Conservation (phyloP, 1,284 basidiomycete species). For the Sporisorium graminicola region DNA sequence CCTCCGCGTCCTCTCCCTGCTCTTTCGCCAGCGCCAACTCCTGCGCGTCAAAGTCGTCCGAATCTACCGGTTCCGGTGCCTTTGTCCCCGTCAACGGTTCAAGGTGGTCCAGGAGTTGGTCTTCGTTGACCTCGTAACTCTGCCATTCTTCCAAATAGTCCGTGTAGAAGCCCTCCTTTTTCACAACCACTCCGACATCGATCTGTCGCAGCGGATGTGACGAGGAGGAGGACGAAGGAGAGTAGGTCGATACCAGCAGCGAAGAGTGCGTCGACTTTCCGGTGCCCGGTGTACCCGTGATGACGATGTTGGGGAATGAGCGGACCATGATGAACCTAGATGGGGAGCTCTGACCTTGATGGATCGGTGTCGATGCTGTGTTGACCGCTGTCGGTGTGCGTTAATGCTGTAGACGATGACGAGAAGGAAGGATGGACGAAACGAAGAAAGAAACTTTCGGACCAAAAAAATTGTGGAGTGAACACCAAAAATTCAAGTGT, state of each 20-base stretch:
- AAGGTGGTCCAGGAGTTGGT: slow-evolving; percentile 71
- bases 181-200: slow-evolving; percentile 90
- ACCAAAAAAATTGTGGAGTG: slow-evolving; percentile 9
- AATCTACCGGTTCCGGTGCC: slow-evolving; percentile 61
- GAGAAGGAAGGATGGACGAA: not conserved
- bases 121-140: slow-evolving; percentile 92
- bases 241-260: slow-evolving; percentile 47
- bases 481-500: not conserved
- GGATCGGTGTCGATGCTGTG: not conserved
- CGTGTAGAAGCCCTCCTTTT: slow-evolving; percentile 84
- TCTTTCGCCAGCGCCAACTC: slow-evolving; percentile 27
- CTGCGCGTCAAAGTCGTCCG: slow-evolving; percentile 28
- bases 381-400: not conserved
- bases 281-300: slow-evolving; percentile 88
- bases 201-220: slow-evolving; percentile 74
- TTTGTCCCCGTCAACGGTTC: slow-evolving; percentile 59
- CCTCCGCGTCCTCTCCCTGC: slow-evolving; percentile 42
- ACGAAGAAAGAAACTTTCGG: slow-evolving; percentile 15
- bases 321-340: slow-evolving; percentile 39
- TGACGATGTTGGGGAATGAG: slow-evolving; percentile 82
- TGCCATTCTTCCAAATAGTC: slow-evolving; percentile 95
- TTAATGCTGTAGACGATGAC: not conserved
- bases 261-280: slow-evolving; percentile 89
- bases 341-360: not conserved
- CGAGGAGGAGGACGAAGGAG: slow-evolving; percentile 34